A percentile compares a stretch with the other conserved stretches of the same genome.
Evolutionary conservation across 2,329 filamentous ascomycete species (phyloP).

Genomic region (Tolypocladium endophyticum): DNA sequence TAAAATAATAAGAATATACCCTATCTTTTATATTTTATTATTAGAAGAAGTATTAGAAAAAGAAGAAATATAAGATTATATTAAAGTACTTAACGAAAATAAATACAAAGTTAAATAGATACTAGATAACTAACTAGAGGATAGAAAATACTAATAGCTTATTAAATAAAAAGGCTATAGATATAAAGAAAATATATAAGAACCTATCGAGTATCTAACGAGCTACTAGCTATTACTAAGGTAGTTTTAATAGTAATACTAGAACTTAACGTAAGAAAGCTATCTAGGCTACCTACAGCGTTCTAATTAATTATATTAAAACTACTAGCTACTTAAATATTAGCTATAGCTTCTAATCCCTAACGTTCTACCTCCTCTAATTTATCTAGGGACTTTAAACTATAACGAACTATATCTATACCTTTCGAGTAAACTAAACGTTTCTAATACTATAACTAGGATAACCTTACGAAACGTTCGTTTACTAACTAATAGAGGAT

Average conservation of each 20-base stretch:
- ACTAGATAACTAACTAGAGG: background rate
- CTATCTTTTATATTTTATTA: background rate
- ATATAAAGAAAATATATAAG: background rate
- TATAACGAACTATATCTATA: too few species aligned
- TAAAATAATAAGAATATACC: background rate
- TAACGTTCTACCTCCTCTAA: too few species aligned
- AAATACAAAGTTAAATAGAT: background rate
- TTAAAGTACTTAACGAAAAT: background rate
- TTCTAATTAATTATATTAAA: too few species aligned
- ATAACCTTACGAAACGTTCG: too few species aligned
- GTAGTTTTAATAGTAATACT: background rate
- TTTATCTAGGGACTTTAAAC: too few species aligned
- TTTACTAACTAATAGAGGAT: too few species aligned
- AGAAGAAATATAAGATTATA: background rate
- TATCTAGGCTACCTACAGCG: background rate
- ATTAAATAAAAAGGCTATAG: background rate
- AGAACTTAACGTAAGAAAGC: background rate
- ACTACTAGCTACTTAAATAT: too few species aligned
- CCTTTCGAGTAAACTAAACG: too few species aligned
- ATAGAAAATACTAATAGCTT: background rate
- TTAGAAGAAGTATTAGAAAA: background rate
- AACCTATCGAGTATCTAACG: background rate
- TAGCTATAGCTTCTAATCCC: too few species aligned
- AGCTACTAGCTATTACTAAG: background rate
- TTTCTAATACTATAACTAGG: too few species aligned